Conservation (phyloP, 2,329 filamentous ascomycete genomes). For the Beauveria caledonica region DNA sequence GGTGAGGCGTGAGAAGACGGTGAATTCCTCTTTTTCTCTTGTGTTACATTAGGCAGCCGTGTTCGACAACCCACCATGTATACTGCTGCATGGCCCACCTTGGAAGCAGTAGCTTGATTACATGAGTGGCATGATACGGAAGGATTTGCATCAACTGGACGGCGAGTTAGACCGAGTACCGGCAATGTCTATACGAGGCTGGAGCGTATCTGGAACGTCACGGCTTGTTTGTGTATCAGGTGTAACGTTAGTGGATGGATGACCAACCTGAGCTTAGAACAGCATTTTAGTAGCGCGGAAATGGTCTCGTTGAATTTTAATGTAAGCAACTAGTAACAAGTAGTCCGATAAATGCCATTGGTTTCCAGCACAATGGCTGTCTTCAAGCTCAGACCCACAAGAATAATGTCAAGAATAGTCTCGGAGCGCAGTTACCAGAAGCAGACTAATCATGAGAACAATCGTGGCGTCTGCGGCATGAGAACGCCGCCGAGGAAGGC, state of each 20-base stretch:
- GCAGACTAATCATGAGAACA: neutral
- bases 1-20: neutral
- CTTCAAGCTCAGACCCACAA: too few relatives aligned
- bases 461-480: neutral
- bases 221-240: too few relatives aligned
- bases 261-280: too few relatives aligned
- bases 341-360: too few relatives aligned
- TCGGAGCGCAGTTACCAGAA: too few relatives aligned
- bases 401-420: too few relatives aligned
- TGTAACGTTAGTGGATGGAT: too few relatives aligned
- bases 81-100: slow-evolving; percentile 1
- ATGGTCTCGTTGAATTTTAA: too few relatives aligned
- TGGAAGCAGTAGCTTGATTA: neutral
- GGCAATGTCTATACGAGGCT: neutral
- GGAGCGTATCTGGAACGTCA: neutral
- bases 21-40: neutral
- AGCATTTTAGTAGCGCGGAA: too few relatives aligned
- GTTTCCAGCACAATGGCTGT: too few relatives aligned
- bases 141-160: neutral
- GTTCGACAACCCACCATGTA: neutral
- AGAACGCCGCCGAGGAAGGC: neutral
- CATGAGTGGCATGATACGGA: neutral
- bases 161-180: neutral
- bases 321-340: too few relatives aligned
- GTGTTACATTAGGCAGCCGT: slow-evolving; percentile 2